Percentiles rank a stretch among this genome's conserved stretches.
Conservation (phyloP, 352 stramenopile genomes). For the Nothophytophthora sp. region DNA sequence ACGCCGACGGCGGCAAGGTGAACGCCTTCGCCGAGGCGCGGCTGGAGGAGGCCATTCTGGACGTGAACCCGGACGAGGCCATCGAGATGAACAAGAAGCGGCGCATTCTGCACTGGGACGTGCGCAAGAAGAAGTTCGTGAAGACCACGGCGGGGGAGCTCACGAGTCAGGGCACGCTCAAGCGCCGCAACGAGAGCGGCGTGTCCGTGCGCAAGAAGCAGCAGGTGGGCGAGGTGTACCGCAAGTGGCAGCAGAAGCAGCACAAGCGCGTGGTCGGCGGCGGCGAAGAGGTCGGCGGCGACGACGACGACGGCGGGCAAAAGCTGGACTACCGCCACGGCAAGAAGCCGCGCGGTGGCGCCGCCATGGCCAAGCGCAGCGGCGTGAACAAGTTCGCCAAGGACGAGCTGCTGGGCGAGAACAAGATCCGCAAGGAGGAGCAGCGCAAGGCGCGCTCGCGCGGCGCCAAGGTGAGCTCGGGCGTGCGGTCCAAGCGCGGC, state of each 20-base stretch:
- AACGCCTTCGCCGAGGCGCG: constrained; percentile 83
- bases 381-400: constrained; percentile 81
- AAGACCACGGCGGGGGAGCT: constrained; percentile 93
- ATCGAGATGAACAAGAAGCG: constrained; percentile 97
- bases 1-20: constrained; percentile 71
- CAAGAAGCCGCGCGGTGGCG: constrained; percentile 56
- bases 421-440: constrained; percentile 86
- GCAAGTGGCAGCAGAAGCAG: constrained; percentile 93
- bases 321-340: constrained; percentile 82
- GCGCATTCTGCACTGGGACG: constrained; percentile 99
- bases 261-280: constrained; percentile 82
- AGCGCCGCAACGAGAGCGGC: constrained; percentile 87
- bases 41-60: constrained; percentile 96
- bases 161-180: constrained; percentile 75
- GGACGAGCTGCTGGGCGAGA: constrained; percentile 75
- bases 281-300: constrained; percentile 67
- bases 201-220: constrained; percentile 86
- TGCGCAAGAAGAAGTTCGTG: constrained; percentile 97
- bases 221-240: constrained; percentile 91
- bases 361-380: constrained; percentile 33
- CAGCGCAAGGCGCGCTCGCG: constrained; percentile 82
- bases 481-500: constrained; percentile 50
- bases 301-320: constrained; percentile 38
- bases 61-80: constrained; percentile 98
- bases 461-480: constrained; percentile 60